A percentile compares a stretch with the other conserved stretches of the same genome.
Evolutionary conservation across 164 flowering plant species (phyloP).

Genomic region (Euptelea pleiosperma): DNA sequence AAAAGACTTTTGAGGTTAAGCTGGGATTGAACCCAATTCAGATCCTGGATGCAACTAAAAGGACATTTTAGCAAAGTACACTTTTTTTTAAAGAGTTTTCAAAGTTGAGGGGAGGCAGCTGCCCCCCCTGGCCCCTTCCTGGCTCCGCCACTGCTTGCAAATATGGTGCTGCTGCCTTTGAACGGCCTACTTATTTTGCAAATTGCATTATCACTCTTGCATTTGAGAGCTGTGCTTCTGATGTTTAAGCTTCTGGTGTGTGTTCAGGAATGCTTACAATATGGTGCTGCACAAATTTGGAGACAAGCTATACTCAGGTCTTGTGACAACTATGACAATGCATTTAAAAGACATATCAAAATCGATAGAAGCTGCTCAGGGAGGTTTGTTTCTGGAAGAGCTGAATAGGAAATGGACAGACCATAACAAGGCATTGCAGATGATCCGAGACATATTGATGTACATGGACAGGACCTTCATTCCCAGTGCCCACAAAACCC

Average conservation of each 20-base stretch:
- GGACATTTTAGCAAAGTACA: too few relatives aligned
- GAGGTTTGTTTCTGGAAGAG: conserved; percentile 80
- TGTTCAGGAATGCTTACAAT: conserved; percentile 89
- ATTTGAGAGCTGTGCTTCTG: conserved; percentile 6
- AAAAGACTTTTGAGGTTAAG: too few relatives aligned
- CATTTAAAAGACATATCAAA: conserved; percentile 77
- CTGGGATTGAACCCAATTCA: too few relatives aligned
- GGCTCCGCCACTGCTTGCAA: too few relatives aligned
- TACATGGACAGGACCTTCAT: conserved; percentile 96
- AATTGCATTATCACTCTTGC: neutral
- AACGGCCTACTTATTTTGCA: too few relatives aligned
- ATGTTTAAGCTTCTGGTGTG: conserved; percentile 8
- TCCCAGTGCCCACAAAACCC: conserved; percentile 71
- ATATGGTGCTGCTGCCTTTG: too few relatives aligned
- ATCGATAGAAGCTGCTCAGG: conserved; percentile 71
- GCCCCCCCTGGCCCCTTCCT: too few relatives aligned
- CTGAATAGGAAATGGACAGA: conserved; percentile 84
- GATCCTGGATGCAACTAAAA: too few relatives aligned
- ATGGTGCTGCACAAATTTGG: conserved; percentile 97
- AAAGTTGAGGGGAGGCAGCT: too few relatives aligned
- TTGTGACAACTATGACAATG: conserved; percentile 73
- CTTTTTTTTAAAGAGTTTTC: too few relatives aligned
- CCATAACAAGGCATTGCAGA: conserved; percentile 80
- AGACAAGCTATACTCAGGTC: conserved; percentile 83
- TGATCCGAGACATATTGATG: conserved; percentile 92